These are phyloP conservation scores for Brassica juncea DNA, from an alignment of 345 rosid genomes.

Conservation along the genomic window DNA sequence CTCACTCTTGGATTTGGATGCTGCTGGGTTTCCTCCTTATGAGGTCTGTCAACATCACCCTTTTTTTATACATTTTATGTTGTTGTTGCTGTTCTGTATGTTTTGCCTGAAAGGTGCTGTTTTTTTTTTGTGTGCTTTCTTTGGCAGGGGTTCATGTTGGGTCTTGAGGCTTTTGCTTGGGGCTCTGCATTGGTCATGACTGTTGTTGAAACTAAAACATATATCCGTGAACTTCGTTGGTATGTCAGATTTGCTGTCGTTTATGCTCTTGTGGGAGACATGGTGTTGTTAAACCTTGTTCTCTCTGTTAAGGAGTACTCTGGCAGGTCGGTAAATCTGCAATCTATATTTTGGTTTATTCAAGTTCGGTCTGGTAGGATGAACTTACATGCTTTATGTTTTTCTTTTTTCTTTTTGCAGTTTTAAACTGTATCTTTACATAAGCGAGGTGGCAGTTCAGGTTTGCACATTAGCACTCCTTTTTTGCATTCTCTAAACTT, in stretches of 20 bases:
- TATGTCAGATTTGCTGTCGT: constrained; percentile 81
- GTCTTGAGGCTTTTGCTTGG: constrained; percentile 80
- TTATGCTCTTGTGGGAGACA: constrained; percentile 79
- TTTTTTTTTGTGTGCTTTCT: constrained; percentile 12
- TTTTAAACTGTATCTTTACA: constrained; percentile 64
- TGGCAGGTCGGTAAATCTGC: constrained; percentile 51
- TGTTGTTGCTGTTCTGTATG: constrained; percentile 2
- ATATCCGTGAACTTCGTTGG: constrained; percentile 86
- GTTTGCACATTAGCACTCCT: constrained; percentile 49
- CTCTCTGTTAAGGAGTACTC: constrained; percentile 70
- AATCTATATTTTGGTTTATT: neutral
- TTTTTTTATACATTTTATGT: neutral
- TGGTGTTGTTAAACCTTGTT: constrained; percentile 79
- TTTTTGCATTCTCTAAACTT: constrained; percentile 22
- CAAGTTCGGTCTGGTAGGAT: neutral
- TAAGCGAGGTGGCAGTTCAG: constrained; percentile 86
- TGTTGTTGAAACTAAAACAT: constrained; percentile 74
- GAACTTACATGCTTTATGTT: constrained; percentile 35
- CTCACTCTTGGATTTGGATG: constrained; percentile 76
- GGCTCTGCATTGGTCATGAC: constrained; percentile 74
- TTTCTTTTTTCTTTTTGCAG: constrained; percentile 48
- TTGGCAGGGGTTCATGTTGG: constrained; percentile 71
- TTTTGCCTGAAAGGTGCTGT: constrained; percentile 1
- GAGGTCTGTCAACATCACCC: constrained; percentile 56
- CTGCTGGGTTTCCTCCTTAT: constrained; percentile 76